phyloP scores from a whole-genome alignment of 2,329 filamentous ascomycete species.

The Dendrostoma leiphaemia region DNA sequence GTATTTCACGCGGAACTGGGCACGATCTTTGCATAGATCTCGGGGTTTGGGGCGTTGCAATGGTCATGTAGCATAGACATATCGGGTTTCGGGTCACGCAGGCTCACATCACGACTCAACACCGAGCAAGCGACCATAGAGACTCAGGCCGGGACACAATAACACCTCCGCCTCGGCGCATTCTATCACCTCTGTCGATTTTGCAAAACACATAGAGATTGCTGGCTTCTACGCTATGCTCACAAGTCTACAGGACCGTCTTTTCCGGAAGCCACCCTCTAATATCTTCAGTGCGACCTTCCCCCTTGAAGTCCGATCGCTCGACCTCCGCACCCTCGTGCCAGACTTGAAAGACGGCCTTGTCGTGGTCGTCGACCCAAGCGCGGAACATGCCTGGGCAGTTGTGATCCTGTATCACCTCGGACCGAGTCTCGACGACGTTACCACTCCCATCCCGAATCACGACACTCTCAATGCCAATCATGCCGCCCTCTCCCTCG shows the following conservation, averaged over 20 bases:
- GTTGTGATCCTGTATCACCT: conserved; percentile 76
- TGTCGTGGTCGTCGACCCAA: conserved; percentile 64
- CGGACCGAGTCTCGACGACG: conserved; percentile 40
- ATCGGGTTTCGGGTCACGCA: conserved; percentile 4
- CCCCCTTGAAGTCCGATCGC: conserved; percentile 1
- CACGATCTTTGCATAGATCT: conserved; percentile 15
- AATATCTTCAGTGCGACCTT: conserved; percentile 1
- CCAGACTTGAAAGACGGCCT: conserved; percentile 58
- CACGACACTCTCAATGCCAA: conserved; percentile 68
- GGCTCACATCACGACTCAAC: not conserved
- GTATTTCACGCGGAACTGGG: conserved; percentile 14
- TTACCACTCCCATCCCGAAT: conserved; percentile 41
- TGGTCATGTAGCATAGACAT: conserved; percentile 17
- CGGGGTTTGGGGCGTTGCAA: conserved; percentile 15
- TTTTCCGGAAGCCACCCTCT: not conserved
- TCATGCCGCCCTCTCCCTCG: conserved; percentile 83
- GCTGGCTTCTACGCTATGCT: not conserved
- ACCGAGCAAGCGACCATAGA: not conserved
- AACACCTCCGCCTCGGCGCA: conserved; percentile 14
- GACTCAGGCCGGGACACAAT: conserved; percentile 12
- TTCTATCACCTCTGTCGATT: not conserved
- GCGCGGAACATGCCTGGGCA: conserved; percentile 87
- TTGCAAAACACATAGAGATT: not conserved
- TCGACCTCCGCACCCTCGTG: conserved; percentile 23
- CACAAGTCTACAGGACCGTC: not conserved